phyloP scores from a whole-genome alignment of 2,329 filamentous ascomycete genomes.

The Reticulascus tulasneorum region DNA sequence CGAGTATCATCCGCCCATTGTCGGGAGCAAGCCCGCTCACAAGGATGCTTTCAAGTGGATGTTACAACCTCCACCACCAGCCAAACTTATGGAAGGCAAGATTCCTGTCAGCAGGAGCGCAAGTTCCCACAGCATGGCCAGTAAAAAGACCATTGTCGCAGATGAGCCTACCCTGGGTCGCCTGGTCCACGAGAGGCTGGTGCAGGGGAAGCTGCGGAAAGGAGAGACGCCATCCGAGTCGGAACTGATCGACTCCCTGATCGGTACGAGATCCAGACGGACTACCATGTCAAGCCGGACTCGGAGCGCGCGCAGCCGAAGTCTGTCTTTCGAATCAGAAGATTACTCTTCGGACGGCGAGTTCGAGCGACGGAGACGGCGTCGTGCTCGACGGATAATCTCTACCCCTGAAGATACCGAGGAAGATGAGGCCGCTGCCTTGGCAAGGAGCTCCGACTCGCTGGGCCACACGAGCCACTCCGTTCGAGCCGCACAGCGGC shows the following conservation, averaged over 20 bases:
- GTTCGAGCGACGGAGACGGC: constrained; percentile 9
- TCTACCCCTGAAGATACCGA: constrained; percentile 23
- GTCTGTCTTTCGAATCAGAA: constrained; percentile 34
- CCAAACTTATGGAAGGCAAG: constrained; percentile 88
- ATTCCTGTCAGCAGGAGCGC: constrained; percentile 62
- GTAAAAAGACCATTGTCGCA: constrained; percentile 36
- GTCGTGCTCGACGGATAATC: constrained; percentile 4
- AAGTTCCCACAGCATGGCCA: constrained; percentile 52
- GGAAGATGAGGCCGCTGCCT: constrained; percentile 22
- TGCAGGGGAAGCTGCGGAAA: constrained; percentile 42
- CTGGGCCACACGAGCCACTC: constrained; percentile 21
- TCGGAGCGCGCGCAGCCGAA: constrained; percentile 25
- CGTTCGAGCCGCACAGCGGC: constrained; percentile 34
- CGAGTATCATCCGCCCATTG: constrained; percentile 80
- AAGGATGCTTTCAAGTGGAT: constrained; percentile 80
- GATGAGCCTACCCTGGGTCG: constrained; percentile 40
- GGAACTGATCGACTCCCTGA: constrained; percentile 41
- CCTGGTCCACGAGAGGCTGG: constrained; percentile 39
- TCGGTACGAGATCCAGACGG: constrained; percentile 17
- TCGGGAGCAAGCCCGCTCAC: constrained; percentile 68
- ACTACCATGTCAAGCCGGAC: constrained; percentile 20
- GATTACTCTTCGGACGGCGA: constrained; percentile 18
- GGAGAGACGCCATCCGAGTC: constrained; percentile 33
- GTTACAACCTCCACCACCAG: constrained; percentile 85
- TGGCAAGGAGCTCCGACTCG: constrained; percentile 16